Base-by-base conservation (phyloP, 306 rosid genomes). In the Argentina anserina region DNA sequence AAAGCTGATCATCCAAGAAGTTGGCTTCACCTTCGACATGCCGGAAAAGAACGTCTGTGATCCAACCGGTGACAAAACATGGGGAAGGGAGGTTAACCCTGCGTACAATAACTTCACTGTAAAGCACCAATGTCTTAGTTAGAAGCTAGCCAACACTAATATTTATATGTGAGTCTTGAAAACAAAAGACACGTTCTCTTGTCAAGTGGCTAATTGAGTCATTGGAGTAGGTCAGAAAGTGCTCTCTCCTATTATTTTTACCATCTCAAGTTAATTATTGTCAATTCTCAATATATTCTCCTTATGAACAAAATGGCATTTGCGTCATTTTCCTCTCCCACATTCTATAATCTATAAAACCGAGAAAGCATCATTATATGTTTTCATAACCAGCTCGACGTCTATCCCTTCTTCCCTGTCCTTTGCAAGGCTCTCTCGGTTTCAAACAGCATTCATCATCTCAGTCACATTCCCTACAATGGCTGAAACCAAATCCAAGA, bases 401-500 rank as follows among this genome's bases (percentile, higher is more conserved):
- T 53, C 31, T 23, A 9, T 53, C 10, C 31, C 29, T 23, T 53
- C 60, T 53, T 50, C 26, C 56, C 56, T n/a, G 21, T 5, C 52
- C n/a, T 45, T 49, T 49, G 56, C 56, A 50, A 50, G 26, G 26
- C 60, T 23, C 60, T n/a, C 28, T 53, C 60, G 21, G 31, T 23
- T 9, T 23, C 7, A 9, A 9, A 52, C 59, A 1, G 25, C 21
- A 26, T 52, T 3, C 14, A 9, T 52, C 11, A n/a, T 52, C 59
- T 52, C 29, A 53, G 21, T 53, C 31, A 9, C 31, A 23, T 53
- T 53, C 29, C 60, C 15, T 53, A 52, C 13, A 20, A 78, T 78
- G 78, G 73, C 73, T 0, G 52, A 55, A 18, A 74, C 79, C 23
- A 79, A 78, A 26, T 70, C 75, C 74, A 81, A 75, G 70, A 61